phyloP scores from a whole-genome alignment of 805 yeast genomes.

The Metschnikowia hibisci region DNA sequence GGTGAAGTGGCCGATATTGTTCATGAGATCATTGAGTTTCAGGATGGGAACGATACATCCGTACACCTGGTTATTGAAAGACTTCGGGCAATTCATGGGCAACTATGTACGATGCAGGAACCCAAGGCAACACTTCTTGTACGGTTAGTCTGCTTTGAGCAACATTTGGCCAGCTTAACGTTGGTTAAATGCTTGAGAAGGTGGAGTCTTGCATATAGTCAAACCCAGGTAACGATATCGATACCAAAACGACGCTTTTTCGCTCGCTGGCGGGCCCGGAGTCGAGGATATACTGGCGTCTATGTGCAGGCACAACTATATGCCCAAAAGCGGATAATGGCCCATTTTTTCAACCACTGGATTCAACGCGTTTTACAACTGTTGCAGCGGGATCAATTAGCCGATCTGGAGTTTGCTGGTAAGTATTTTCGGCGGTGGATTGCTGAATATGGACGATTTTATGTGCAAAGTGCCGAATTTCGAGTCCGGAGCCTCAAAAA shows the following conservation, averaged over 20 bases:
- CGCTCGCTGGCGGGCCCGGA: background rate
- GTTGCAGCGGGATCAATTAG: background rate
- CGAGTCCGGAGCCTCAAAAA: background rate
- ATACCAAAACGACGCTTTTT: background rate
- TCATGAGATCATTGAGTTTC: constrained; percentile 27
- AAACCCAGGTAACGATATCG: background rate
- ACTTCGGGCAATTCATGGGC: background rate
- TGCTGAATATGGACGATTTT: background rate
- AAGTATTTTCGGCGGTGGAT: background rate
- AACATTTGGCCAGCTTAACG: background rate
- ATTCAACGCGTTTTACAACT: background rate
- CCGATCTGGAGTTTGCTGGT: background rate
- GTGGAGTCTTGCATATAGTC: constrained; percentile 1
- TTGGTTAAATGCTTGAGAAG: background rate
- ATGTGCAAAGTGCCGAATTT: background rate
- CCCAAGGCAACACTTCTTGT: background rate
- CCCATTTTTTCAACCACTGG: constrained; percentile 1
- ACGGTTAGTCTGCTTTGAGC: background rate
- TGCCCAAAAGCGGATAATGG: background rate
- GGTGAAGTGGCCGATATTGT: constrained; percentile 19
- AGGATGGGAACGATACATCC: constrained; percentile 19
- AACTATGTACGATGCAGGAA: background rate
- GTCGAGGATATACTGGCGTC: background rate
- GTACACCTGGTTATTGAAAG: background rate
- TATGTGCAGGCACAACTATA: background rate